These are phyloP conservation scores for Heliocybe sulcata DNA, from an alignment of 1,284 basidiomycete species.

Conservation along the genomic window DNA sequence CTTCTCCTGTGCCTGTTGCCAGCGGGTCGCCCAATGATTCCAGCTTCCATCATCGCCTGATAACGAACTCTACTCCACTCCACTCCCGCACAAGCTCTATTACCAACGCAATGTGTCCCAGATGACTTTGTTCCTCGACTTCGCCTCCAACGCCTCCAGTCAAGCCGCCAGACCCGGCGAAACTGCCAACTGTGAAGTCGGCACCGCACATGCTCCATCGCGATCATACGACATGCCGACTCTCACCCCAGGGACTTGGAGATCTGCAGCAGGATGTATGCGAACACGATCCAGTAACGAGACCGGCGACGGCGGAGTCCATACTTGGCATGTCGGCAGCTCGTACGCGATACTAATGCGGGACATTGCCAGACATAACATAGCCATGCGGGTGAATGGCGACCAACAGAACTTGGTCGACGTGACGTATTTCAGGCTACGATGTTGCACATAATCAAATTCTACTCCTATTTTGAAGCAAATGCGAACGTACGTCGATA, in stretches of 20 bases:
- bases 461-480: constrained; percentile 18
- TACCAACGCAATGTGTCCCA: neutral
- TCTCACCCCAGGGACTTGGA: constrained; percentile 92
- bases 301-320: constrained; percentile 88
- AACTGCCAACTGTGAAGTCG: neutral
- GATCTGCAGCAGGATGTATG: constrained; percentile 95
- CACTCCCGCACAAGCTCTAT: neutral
- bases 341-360: constrained; percentile 57
- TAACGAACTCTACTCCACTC: neutral
- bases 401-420: constrained; percentile 69
- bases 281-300: constrained; percentile 90
- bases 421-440: constrained; percentile 81
- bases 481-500: constrained; percentile 57
- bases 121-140: constrained; percentile 11
- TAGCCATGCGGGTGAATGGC: constrained; percentile 70
- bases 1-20: constrained; percentile 1
- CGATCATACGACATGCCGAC: constrained; percentile 42
- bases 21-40: constrained; percentile 1
- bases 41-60: neutral
- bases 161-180: neutral
- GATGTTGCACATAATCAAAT: constrained; percentile 4
- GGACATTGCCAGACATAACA: constrained; percentile 48
- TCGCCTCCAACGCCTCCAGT: constrained; percentile 12
- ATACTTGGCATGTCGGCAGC: constrained; percentile 97
- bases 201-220: constrained; percentile 3